Base-by-base conservation (phyloP, 2,329 filamentous ascomycete genomes). In the Aspergillus pseudoviridinutans region DNA sequence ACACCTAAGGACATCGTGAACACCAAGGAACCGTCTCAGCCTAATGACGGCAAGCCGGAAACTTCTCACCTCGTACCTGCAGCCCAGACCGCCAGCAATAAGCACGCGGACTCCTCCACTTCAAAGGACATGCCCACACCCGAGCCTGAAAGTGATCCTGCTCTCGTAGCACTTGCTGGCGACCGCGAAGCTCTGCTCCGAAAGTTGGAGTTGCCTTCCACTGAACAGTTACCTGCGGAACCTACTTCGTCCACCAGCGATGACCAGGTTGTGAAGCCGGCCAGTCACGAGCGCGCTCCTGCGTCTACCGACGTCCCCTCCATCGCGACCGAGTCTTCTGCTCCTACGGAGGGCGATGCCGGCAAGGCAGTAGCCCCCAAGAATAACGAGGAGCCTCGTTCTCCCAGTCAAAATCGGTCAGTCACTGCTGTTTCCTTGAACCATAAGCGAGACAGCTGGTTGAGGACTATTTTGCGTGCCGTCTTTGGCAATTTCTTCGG, bases 261-360 rank as follows among this genome's bases (percentile, higher is more conserved):
- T 95, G 85, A 96, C 95, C 94, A 82, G 93, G 91, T 54, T 89
- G 95, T 80, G 91, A 64, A 62, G 53, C 58, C 53, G n/a, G 53
- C 49, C 25, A 35, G 57, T 27, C 59, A 62, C 9, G 51, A 64
- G 46, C 35, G 53, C 14, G 29, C 57, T 14, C 52, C 58, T 44
- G 42, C 52, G 22, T 51, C 60, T 50, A 52, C 47, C 28, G 53
- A 58, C n/a, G 51, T 41, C 32, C 44, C 55, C 7, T 54, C 42
- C 20, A 52, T 25, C 41, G 51, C 12, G n/a, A 27, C 51, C 24
- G 52, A 58, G 25, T 51, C 56, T 25, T 7, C 53, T 42, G 52
- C 58, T 42, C 42, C 61, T 20, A 52, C 55, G 20, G 61, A 64
- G 50, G 35, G 51, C 32, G 53, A 59, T 35, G 28, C 53, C 27